Base-by-base conservation (phyloP, 371 early-diverging fungal species). In the Saksenaea vasiformis region DNA sequence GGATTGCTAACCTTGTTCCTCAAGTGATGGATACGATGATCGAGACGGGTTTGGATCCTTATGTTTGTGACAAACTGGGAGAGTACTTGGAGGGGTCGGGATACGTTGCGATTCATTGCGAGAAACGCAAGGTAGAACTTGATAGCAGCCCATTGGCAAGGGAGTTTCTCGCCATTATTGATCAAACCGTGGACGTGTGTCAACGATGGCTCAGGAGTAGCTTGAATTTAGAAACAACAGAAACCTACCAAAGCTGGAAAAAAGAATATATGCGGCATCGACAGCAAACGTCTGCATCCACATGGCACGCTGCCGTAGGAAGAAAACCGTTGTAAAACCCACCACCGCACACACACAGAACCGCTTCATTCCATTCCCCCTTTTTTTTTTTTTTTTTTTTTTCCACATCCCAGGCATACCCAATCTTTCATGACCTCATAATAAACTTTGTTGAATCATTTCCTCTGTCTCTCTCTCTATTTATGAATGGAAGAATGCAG, bases 91-190 rank as follows among this genome's bases (percentile, higher is more conserved):
- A 47, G 22, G 51, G 22, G 2, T 17, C 51, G 24, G 51, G 51
- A 7, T 47, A 19, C 22, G 4, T 9, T 5, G 22, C 22, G 2
- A 22, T 47, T 22, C 22, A 47, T 19, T 9, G 22, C 8, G 51
- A 47, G 8, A 47, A 22, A 47, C n/a, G 51, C 5, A n/a, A 22
- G 10, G 51, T 47, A 5, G 51, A 47, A 22, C 51, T 47, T 31
- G 22, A 19, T 24, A 0, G 36, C 15, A 36, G 31, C 36, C 17
- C 31, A 0, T 17, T 56, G 35, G 57, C 36, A 56, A 2, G 38
- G 34, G 57, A 56, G n/a, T 56, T 56, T 35, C 35, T 56, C n/a
- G 35, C 35, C 7, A 24, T 56, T 8, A 56, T 56, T 22, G 57
- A 56, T 0, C 37, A 56, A 37, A 35, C 37, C 7, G 38, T 36